phyloP scores from a whole-genome alignment of 371 early-diverging fungal species.

The Actinomucor elegans region DNA sequence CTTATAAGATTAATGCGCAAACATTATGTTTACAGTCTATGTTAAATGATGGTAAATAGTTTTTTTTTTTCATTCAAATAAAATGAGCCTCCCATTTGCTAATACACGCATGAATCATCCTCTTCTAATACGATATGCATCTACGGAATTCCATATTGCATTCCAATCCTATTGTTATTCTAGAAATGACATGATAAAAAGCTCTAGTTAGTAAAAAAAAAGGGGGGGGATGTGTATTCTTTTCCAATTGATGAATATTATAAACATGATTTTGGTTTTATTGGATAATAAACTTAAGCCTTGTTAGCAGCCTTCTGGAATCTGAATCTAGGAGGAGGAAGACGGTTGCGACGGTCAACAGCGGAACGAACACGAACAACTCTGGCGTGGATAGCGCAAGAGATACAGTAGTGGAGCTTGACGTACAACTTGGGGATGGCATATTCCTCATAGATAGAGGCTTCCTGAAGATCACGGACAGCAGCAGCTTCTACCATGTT shows the following conservation, averaged over 20 bases:
- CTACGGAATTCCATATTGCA: no score
- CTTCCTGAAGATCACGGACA: conserved; percentile 93
- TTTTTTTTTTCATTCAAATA: no score
- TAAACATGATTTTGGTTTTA: no score
- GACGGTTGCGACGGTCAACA: conserved; percentile 88
- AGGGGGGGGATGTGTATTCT: no score
- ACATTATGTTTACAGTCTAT: not conserved
- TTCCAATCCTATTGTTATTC: no score
- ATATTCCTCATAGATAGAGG: conserved; percentile 94
- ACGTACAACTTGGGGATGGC: conserved; percentile 97
- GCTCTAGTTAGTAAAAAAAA: no score
- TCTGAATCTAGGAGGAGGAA: conserved; percentile 87
- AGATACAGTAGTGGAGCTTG: conserved; percentile 97
- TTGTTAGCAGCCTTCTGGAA: conserved; percentile 61
- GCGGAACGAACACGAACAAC: conserved; percentile 96
- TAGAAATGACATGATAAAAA: no score
- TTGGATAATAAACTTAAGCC: conserved; percentile 27
- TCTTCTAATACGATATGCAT: no score
- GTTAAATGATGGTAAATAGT: no score
- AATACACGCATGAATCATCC: no score
- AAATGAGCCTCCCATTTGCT: no score
- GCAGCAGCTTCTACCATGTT: conserved; percentile 98
- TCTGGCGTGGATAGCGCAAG: conserved; percentile 97
- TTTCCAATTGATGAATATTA: no score
- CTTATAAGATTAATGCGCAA: not conserved